phyloP scores from a whole-genome alignment of 352 stramenopile species.

The Pilasporangium apinafurcum region DNA sequence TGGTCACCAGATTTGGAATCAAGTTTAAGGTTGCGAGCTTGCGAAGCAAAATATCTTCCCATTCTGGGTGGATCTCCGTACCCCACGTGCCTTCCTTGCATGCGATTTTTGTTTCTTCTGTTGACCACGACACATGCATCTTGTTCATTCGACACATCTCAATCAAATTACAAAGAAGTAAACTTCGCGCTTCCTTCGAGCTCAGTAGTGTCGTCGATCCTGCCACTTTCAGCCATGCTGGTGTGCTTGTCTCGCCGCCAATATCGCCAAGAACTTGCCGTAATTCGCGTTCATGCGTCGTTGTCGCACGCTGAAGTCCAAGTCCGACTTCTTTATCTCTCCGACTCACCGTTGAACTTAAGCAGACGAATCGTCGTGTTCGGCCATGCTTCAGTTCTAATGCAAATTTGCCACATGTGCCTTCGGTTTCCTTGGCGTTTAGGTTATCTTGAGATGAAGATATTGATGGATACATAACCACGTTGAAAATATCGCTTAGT shows the following conservation, averaged over 20 bases:
- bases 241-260: constrained; percentile 45
- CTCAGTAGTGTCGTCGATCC: constrained; percentile 70
- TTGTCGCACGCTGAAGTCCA: constrained; percentile 41
- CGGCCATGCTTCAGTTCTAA: constrained; percentile 80
- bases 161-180: constrained; percentile 84
- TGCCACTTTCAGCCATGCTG: constrained; percentile 65
- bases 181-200: constrained; percentile 65
- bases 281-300: constrained; percentile 61
- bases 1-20: constrained; percentile 76
- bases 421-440: constrained; percentile 36
- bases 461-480: constrained; percentile 82
- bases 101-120: constrained; percentile 76
- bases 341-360: constrained; percentile 52
- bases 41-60: constrained; percentile 78
- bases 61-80: constrained; percentile 74
- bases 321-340: constrained; percentile 78
- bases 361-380: constrained; percentile 67
- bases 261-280: constrained; percentile 67
- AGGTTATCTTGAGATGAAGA: constrained; percentile 54
- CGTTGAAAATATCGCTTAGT: constrained; percentile 81
- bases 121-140: constrained; percentile 81
- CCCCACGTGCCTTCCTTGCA: constrained; percentile 86
- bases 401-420: constrained; percentile 70
- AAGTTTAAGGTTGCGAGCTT: constrained; percentile 78
- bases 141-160: constrained; percentile 89